Percentiles rank a stretch among this genome's conserved stretches.
These are phyloP conservation scores for Lojkania enalia DNA, from an alignment of 2,329 filamentous ascomycete species.

Conservation along the genomic window DNA sequence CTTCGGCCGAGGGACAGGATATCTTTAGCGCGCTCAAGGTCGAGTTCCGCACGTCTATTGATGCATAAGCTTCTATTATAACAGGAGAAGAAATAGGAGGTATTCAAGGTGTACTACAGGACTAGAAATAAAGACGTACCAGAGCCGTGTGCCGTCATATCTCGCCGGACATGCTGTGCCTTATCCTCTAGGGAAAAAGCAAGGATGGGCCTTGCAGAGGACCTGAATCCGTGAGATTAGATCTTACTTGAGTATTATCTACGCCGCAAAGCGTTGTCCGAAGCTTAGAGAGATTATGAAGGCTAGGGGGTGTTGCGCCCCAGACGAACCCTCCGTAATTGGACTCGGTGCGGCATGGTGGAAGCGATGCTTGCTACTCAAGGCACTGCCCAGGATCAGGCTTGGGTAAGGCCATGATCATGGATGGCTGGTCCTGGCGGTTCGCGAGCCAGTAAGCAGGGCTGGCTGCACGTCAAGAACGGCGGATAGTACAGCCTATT, in stretches of 20 bases:
- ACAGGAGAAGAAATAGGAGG: background rate
- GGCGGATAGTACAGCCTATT: constrained; percentile 17
- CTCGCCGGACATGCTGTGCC: constrained; percentile 15
- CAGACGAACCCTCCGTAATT: constrained; percentile 1
- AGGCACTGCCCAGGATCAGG: constrained; percentile 3
- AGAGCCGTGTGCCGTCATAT: constrained; percentile 18
- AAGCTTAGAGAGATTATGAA: background rate
- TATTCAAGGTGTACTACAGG: background rate
- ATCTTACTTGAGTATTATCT: constrained; percentile 1
- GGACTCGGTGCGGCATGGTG: constrained; percentile 1
- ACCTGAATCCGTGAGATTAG: constrained; percentile 11
- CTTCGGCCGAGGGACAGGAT: constrained; percentile 43
- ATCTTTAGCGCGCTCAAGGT: constrained; percentile 42
- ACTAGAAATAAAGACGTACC: constrained; percentile 12
- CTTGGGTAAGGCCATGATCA: background rate
- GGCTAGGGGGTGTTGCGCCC: constrained; percentile 1
- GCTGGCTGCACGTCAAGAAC: background rate
- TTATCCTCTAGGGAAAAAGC: background rate
- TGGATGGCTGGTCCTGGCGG: constrained; percentile 3
- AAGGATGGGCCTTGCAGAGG: constrained; percentile 6
- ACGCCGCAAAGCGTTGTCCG: background rate
- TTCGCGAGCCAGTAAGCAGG: background rate
- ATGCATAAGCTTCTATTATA: background rate
- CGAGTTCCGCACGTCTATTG: constrained; percentile 40
- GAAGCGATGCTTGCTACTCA: background rate